Evolutionary conservation across 1,284 basidiomycete species (phyloP).

Genomic region (Meripilus lineatus): DNA sequence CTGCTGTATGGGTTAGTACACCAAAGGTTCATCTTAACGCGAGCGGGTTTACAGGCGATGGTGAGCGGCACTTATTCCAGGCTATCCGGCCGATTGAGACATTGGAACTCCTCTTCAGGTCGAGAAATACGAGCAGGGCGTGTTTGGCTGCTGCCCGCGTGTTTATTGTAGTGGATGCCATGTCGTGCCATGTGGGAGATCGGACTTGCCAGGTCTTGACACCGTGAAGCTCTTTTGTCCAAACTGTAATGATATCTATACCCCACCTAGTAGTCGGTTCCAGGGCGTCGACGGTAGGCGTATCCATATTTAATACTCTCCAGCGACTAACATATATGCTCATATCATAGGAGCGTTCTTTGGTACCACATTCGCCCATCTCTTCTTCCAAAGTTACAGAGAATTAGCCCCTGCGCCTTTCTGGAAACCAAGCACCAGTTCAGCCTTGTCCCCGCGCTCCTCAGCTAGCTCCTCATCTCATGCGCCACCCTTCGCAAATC

Average conservation of each 20-base stretch:
- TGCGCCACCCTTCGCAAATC: constrained; percentile 64
- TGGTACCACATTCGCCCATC: constrained; percentile 95
- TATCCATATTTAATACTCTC: neutral
- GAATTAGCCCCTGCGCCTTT: constrained; percentile 87
- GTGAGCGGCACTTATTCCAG: constrained; percentile 41
- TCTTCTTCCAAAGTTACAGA: constrained; percentile 97
- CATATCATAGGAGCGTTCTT: constrained; percentile 85
- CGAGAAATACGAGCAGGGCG: constrained; percentile 91
- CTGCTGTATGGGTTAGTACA: constrained; percentile 97
- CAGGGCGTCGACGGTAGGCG: constrained; percentile 88
- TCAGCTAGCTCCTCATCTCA: constrained; percentile 33
- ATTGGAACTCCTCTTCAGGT: constrained; percentile 50
- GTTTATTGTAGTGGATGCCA: constrained; percentile 90
- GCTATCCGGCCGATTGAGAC: constrained; percentile 14
- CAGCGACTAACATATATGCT: constrained; percentile 1
- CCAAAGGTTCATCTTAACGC: constrained; percentile 94
- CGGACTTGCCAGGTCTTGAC: constrained; percentile 95
- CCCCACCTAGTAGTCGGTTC: constrained; percentile 92
- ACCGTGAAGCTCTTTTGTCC: constrained; percentile 99
- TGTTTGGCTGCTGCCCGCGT: constrained; percentile 94
- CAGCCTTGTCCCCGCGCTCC: constrained; percentile 48
- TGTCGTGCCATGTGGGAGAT: constrained; percentile 93
- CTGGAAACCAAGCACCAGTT: constrained; percentile 55
- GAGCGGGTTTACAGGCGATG: constrained; percentile 93
- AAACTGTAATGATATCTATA: constrained; percentile 97